Evolutionary conservation across 768 basidiomycete species (phyloP), one percentile per base, ranked within the genome.

Genomic region (Xerocomus brunneocitrinus): DNA sequence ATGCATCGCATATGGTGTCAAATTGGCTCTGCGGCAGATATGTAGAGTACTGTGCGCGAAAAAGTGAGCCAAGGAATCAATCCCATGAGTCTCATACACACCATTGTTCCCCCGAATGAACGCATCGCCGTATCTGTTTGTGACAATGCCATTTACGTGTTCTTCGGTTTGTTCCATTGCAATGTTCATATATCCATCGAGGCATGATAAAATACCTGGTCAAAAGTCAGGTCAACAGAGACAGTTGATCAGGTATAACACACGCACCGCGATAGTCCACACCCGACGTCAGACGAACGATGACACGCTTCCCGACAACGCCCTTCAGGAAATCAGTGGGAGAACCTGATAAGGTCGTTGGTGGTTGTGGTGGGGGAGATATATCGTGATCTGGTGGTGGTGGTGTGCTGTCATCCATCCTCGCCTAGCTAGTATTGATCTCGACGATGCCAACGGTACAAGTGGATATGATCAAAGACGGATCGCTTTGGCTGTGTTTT

Each of bases 151-250:
- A 57, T 89, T 86, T 9, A 95, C 91, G 69, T 94, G 84, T 71
- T 99, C 97, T 72, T 97, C 93, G 3, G 95, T 97, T 69, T 97
- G 91, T 72, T 99, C 97, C 34, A 98, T 73, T 13, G 93, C 97
- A 47, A 98, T 95, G 73, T 98, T 98, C 97, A 99, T 98, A 71
- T 97, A 98, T 0, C 95, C 95, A 71, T 98, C 97, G 24, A 98
- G 79, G 65, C 97, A 98, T 3, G 93, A 95, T 13, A 99, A 74
- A 3, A 94, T 79, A 19, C 95, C 95, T 98, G 5, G 10, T 3
- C 14, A 39, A 36, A 46, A 24, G 44, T 58, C 28, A 47, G 30
- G 32, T 27, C 27, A 13, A 16, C 31, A 27, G 51, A 35, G 32
- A 38, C 46, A 31, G 32, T 9, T 30, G 34, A 36, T 25, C 34